Evolutionary conservation across 2,329 filamentous ascomycete species (phyloP), one percentile per base, ranked within the genome.

Genomic region (Chaetomium sp.): DNA sequence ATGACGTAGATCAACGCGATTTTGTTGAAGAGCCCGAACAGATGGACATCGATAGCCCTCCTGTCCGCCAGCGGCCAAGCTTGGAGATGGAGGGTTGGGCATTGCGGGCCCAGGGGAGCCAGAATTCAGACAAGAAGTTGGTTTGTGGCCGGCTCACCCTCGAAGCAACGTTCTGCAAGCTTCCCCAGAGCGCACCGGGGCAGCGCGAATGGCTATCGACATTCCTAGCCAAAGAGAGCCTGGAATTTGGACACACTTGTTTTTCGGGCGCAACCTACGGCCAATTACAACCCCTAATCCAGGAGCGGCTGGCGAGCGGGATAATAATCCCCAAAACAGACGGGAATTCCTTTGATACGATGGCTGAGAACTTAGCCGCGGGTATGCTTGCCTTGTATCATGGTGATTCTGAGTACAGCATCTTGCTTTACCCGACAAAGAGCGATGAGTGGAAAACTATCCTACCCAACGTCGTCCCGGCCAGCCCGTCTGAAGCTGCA

Each of bases 391-490:
- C 71, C 0, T 59, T 75, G 1, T 62, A 74, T 8, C 70, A 67
- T 38, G 61, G 69, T 19, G 52, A 61, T 12, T 58, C 65, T 4
- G 56, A 66, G 9, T 71, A 67, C 36, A 72, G 68, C 50, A 58
- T 79, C 14, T 49, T 80, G 4, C 43, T 78, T 0, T 74, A 74
- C 49, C 70, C 74, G 1, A 56, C 67, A 1, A 64, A 63, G 33
- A 71, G 70, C 50, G 67, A 70, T 0, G 67, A 69, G 0, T 76
- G 72, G 70, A 63, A 57, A 19, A 48, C 57, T 5, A 53, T 60
- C 4, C 32, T 49, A 4, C 51, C 65, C 11, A 65, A 61, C 4
- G 56, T 56, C 11, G 58, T 59, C 27, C 58, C 52, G 36, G 36
- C 46, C 2, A 62, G 35, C 40, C 49, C 59, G 0, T 43, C 58